These are phyloP conservation scores for Apiospora marii DNA, from an alignment of 2,329 filamentous ascomycete genomes.

Conservation along the genomic window DNA sequence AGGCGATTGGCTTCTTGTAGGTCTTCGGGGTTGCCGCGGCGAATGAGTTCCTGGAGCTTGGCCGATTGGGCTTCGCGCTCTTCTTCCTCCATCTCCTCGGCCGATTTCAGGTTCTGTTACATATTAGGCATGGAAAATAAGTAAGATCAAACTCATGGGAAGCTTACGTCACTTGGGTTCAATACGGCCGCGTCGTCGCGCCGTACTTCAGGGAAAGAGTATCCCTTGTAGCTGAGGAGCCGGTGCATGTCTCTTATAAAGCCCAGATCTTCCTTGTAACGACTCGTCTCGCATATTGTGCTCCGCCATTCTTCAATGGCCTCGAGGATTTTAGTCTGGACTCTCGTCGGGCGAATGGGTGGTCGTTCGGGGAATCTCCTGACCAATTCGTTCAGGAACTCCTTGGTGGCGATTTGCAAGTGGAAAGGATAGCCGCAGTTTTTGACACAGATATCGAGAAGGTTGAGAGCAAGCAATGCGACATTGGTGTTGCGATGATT, in stretches of 20 bases:
- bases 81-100: conserved; percentile 98
- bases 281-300: conserved; percentile 97
- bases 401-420: conserved; percentile 97
- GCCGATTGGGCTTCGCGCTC: conserved; percentile 93
- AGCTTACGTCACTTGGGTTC: conserved; percentile 92
- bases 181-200: conserved; percentile 94
- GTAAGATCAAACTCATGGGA: not conserved
- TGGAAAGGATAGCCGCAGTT: conserved; percentile 99
- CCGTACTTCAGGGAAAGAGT: conserved; percentile 90
- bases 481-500: conserved; percentile 98
- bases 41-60: conserved; percentile 97
- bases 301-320: conserved; percentile 98
- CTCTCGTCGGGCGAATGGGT: conserved; percentile 82
- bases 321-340: conserved; percentile 92
- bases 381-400: conserved; percentile 98
- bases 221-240: conserved; percentile 94
- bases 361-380: conserved; percentile 94
- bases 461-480: conserved; percentile 84
- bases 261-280: conserved; percentile 96
- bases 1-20: conserved; percentile 95
- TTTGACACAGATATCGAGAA: conserved; percentile 99
- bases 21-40: conserved; percentile 89
- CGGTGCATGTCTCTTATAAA: conserved; percentile 98
- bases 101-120: conserved; percentile 85
- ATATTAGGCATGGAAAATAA: not conserved